Evolutionary conservation across 345 rosid species (phyloP).

Genomic region (Clarkia xantiana): DNA sequence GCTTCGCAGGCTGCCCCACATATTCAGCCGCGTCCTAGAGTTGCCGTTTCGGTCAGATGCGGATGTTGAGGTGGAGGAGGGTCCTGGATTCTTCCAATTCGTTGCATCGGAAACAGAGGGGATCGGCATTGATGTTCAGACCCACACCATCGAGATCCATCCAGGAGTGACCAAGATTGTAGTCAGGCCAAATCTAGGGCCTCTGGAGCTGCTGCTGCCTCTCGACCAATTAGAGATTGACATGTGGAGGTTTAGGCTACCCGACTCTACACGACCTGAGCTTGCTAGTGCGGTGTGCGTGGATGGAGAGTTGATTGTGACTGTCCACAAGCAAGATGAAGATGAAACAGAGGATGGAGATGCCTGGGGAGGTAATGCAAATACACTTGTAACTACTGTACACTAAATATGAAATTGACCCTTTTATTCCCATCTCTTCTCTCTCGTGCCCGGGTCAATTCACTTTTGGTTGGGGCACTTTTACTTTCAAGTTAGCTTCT

Average conservation of each 20-base stretch:
- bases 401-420: constrained; percentile 24
- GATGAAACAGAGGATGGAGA: constrained; percentile 21
- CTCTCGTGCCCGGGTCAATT: too few species aligned
- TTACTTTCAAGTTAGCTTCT: too few species aligned
- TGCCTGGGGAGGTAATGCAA: constrained; percentile 60
- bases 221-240: constrained; percentile 73
- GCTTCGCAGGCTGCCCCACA: constrained; percentile 85
- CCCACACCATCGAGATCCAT: constrained; percentile 65
- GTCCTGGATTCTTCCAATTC: constrained; percentile 59
- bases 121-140: constrained; percentile 44
- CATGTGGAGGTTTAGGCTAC: constrained; percentile 87
- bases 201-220: constrained; percentile 35
- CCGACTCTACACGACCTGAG: constrained; percentile 77
- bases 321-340: constrained; percentile 55
- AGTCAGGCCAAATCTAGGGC: constrained; percentile 45
- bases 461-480: too few species aligned
- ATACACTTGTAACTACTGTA: constrained; percentile 81
- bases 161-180: constrained; percentile 88
- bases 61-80: constrained; percentile 71
- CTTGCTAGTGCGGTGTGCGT: constrained; percentile 66
- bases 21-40: constrained; percentile 79
- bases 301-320: constrained; percentile 72
- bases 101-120: constrained; percentile 69
- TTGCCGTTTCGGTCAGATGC: constrained; percentile 87
- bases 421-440: too few species aligned